Conservation (phyloP, 805 yeast genomes). For the Candida tibetensis region DNA sequence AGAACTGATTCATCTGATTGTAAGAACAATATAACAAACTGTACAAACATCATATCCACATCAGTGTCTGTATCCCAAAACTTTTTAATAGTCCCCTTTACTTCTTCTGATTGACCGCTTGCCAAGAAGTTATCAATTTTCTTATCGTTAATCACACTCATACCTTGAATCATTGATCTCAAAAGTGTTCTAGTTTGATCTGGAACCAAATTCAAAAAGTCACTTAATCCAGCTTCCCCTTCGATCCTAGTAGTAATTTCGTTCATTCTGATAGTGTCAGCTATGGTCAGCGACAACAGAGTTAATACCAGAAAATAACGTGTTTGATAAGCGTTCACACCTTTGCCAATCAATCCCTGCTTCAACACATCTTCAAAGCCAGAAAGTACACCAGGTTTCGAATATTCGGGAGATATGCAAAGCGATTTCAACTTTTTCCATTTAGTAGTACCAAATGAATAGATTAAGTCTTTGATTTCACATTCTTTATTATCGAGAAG, state of each 20-base stretch:
- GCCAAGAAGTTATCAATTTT: constrained; percentile 12
- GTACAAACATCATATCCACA: constrained; percentile 36
- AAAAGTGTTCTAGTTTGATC: constrained; percentile 30
- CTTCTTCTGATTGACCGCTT: not conserved
- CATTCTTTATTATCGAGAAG: not conserved
- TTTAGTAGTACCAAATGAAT: not conserved
- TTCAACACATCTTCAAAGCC: not conserved
- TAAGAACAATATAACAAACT: constrained; percentile 37
- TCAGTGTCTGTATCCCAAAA: constrained; percentile 23
- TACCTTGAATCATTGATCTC: constrained; percentile 43
- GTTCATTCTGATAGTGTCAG: constrained; percentile 52
- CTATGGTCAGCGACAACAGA: constrained; percentile 28
- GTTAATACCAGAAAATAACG: not conserved
- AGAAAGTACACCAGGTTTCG: not conserved
- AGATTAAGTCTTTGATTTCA: not conserved
- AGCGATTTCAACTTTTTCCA: not conserved
- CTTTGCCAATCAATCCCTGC: constrained; percentile 15
- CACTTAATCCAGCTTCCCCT: constrained; percentile 22
- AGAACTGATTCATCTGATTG: constrained; percentile 46
- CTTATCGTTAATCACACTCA: constrained; percentile 10
- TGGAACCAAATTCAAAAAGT: constrained; percentile 26
- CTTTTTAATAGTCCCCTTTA: constrained; percentile 16
- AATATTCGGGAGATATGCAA: not conserved
- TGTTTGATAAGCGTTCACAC: constrained; percentile 14
- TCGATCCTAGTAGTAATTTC: constrained; percentile 60